Evolutionary conservation across 176 grass and related monocot species (phyloP), one percentile per base, ranked within the genome.

Genomic region (Rhipidocladum racemiflorum): DNA sequence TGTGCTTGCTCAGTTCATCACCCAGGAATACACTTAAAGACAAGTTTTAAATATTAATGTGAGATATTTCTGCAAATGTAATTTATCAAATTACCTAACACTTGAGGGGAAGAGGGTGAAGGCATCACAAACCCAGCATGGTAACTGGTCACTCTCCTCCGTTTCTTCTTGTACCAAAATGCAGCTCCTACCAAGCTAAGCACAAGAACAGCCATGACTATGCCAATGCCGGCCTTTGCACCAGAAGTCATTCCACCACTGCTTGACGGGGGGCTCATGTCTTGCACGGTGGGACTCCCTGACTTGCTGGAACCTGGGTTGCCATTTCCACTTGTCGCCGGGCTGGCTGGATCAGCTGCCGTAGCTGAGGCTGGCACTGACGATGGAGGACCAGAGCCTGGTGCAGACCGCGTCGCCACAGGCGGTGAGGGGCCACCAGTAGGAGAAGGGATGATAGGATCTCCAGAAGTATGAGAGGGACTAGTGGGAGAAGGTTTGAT

Each of bases 71-170:
- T 42, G 20, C 20, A 20, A 55, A 79, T 46, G 63, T 15, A 70
- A 81, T n/a, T n/a, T n/a, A n/a, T n/a, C n/a, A n/a, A n/a, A n/a
- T 84, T 88, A 99, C 96, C 92, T 87, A 82, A 49, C 67, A 91
- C 88, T 63, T 81, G 83, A 28, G 90, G 84, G 60, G 83, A 87
- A 1, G 72, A 72, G 50, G 92, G 89, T 42, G 91, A 93, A 70
- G 92, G 92, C 92, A 87, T 83, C 23, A 95, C 82, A 23, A 95
- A 91, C 1, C 91, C 88, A 63, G 92, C 74, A 83, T 85, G 64
- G 76, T 99, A 95, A 44, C 91, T 92, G 24, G 82, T 62, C 34
- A 81, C 80, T 21, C 81, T 99, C 65, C 81, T 99, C 65, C 89
- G 80, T 23, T 91, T 98, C 80, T 91, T 95, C 40, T 84, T 85